Base-by-base conservation (phyloP, 2,329 filamentous ascomycete species). In the Trichophyton verrucosum region DNA sequence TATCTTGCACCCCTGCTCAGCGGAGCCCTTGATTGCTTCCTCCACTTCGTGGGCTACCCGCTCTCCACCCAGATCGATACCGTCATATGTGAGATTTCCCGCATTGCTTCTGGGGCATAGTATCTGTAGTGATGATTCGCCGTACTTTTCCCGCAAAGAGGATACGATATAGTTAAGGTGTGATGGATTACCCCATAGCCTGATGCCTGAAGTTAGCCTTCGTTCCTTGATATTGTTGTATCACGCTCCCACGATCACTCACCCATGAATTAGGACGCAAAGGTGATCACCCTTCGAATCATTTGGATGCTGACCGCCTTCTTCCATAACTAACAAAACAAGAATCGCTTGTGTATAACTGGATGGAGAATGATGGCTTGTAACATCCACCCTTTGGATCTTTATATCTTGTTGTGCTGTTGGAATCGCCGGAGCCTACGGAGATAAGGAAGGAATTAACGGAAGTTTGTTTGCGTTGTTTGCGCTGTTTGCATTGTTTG, bases 11-110 rank as follows among this genome's bases (percentile, higher is more conserved):
- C 90, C 91, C 30, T 79, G 77, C 47, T 76, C 75, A 57, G 82
- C 80, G 36, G 85, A 67, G 33, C 76, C 73, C 27, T 78, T 74
- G 30, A 87, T 73, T 20, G 76, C 77, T 57, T 83, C 76, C 68
- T 87, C 85, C 40, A 88, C 79, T 67, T 88, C 85, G 61, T 80
- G 74, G 1, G 82, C 81, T 60, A 85, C 78, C 61, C 87, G 80
- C 67, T 89, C 84, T 60, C 84, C 87, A 62, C 86, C 86, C 6
- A 85, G 74, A 66, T 88, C 86, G 65, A 88, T 83, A 64, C 85
- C 83, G 72, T 86, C 83, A 69, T 85, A 86, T 8, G 82, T 86
- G 67, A 80, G 80, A 64, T 74, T 80, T 42, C 82, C 80, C 33
- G 78, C 73, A 64, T 85, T 86, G 64, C 78, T 76, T 68, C 81